These are phyloP conservation scores for Euryodendron excelsum DNA, from an alignment of 148 eudicot genomes.

Conservation along the genomic window DNA sequence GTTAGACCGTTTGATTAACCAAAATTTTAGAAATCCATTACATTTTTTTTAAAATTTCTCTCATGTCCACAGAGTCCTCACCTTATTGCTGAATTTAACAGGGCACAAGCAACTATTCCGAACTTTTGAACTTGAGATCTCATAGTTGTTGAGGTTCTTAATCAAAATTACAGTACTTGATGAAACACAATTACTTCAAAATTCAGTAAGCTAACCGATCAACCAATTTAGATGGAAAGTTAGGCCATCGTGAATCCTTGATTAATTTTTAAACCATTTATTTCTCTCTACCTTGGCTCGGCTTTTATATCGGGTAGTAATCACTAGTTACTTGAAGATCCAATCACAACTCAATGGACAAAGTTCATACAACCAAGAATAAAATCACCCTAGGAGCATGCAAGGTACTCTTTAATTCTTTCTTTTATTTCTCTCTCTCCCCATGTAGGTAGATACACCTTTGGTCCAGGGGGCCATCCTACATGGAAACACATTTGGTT, in stretches of 20 bases:
- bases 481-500: too few relatives aligned
- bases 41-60: not conserved
- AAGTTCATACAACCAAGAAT: too few relatives aligned
- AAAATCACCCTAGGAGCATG: not conserved
- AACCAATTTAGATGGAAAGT: too few relatives aligned
- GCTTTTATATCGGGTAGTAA: too few relatives aligned
- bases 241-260: too few relatives aligned
- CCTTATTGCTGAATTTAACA: too few relatives aligned
- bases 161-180: too few relatives aligned
- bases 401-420: not conserved
- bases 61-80: not conserved
- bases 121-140: too few relatives aligned
- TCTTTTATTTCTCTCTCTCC: not conserved
- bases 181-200: too few relatives aligned
- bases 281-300: not conserved
- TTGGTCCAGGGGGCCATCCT: conserved; percentile 8
- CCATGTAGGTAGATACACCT: not conserved
- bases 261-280: not conserved
- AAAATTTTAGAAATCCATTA: not conserved
- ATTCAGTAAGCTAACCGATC: too few relatives aligned
- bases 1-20: not conserved
- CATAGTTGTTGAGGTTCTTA: too few relatives aligned
- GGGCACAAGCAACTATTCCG: too few relatives aligned
- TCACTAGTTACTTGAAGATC: not conserved
- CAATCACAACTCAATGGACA: not conserved